phyloP scores from a whole-genome alignment of 2,329 filamentous ascomycete species.

The Ophiocordyceps camponoti-floridani region DNA sequence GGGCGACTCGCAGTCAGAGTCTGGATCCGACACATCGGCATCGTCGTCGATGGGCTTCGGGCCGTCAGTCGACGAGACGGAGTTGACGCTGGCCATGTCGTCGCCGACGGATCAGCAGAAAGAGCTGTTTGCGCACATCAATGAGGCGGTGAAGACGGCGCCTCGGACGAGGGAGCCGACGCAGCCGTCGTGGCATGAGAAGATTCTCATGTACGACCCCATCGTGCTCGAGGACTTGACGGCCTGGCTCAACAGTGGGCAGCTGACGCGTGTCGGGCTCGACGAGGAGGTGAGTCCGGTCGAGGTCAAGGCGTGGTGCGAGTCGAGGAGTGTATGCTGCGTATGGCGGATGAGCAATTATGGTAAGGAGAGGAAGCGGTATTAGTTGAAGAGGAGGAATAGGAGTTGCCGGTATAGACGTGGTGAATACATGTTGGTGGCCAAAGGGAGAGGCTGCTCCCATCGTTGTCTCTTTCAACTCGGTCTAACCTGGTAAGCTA shows the following conservation, averaged over 20 bases:
- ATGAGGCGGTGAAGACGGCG: slow-evolving; percentile 31
- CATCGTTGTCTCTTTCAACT: too few species aligned
- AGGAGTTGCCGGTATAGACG: too few species aligned
- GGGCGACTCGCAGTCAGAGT: slow-evolving; percentile 30
- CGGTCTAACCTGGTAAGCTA: too few species aligned
- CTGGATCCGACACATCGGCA: slow-evolving; percentile 8
- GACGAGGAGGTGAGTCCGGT: slow-evolving; percentile 43
- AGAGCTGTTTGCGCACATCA: slow-evolving; percentile 32
- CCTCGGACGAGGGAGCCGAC: slow-evolving; percentile 29
- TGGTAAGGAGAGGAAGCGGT: slow-evolving; percentile 35
- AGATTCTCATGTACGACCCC: slow-evolving; percentile 85
- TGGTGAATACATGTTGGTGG: too few species aligned
- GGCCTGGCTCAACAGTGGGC: slow-evolving; percentile 61
- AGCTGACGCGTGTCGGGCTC: slow-evolving; percentile 42
- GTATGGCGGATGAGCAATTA: slow-evolving; percentile 43
- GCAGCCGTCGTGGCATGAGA: slow-evolving; percentile 67
- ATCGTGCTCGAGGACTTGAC: slow-evolving; percentile 77
- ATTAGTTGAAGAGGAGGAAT: not conserved
- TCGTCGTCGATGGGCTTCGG: slow-evolving; percentile 25
- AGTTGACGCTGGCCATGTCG: slow-evolving; percentile 21
- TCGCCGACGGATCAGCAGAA: slow-evolving; percentile 23
- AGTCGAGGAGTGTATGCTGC: slow-evolving; percentile 72
- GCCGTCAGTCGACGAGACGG: slow-evolving; percentile 24
- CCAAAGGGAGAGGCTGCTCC: too few species aligned
- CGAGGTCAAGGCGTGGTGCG: slow-evolving; percentile 79